Percentiles rank a stretch among this genome's conserved stretches.
These are phyloP conservation scores for Purshia tridentata DNA, from an alignment of 306 rosid species.

Conservation along the genomic window DNA sequence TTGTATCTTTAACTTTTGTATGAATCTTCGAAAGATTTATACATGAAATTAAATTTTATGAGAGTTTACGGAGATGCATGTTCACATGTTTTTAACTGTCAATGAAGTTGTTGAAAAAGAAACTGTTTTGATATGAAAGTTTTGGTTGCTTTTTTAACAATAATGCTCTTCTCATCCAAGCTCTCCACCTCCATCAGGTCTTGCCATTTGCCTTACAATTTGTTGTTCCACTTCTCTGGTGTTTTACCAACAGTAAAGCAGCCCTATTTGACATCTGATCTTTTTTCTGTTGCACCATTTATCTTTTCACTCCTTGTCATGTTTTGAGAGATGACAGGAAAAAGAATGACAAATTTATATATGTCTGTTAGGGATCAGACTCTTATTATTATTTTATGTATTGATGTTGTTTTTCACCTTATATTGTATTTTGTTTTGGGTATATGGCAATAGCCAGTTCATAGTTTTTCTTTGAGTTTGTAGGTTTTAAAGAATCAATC, in stretches of 20 bases:
- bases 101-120: background rate
- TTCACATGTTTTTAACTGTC: background rate
- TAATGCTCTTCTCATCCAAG: background rate
- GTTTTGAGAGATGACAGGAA: background rate
- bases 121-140: background rate
- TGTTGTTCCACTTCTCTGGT: background rate
- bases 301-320: background rate
- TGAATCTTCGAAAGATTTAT: background rate
- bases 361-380: background rate
- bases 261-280: background rate
- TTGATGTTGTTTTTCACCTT: slow-evolving; percentile 12
- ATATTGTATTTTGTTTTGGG: slow-evolving; percentile 15
- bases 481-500: slow-evolving; percentile 72
- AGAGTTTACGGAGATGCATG: background rate
- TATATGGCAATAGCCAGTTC: slow-evolving; percentile 26
- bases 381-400: background rate
- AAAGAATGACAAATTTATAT: background rate
- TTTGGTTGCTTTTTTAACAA: background rate
- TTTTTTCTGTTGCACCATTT: background rate
- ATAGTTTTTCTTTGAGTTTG: slow-evolving; percentile 27
- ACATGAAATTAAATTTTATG: background rate
- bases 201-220: background rate
- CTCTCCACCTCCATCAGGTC: background rate
- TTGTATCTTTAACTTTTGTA: background rate
- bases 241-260: background rate